Base-by-base conservation (phyloP, 768 basidiomycete genomes). In the Agaricus subrufescens region DNA sequence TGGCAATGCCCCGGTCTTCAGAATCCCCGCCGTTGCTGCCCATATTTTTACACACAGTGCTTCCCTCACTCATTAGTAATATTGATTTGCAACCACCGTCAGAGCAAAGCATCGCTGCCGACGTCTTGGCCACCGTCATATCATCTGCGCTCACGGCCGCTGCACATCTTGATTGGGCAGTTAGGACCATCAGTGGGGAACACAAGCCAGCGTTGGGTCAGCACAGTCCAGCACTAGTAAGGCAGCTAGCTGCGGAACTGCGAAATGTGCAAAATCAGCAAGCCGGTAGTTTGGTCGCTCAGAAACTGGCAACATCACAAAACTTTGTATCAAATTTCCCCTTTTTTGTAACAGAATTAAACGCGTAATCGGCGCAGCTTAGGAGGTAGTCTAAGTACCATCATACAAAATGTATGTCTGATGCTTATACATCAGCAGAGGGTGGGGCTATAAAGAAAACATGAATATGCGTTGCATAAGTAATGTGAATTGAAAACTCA, bases 261-360 rank as follows among this genome's bases (percentile, higher is more conserved):
- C 80, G 81, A 6, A 34, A 34, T 14, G 67, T 71, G 42, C 78
- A 76, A 55, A 82, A 76, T 59, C 60, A 65, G 8, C 82, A 80
- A 60, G 80, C 81, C n/a, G 80, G 81, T 52, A 72, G 65, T 39
- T 62, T 75, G 15, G 75, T 91, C 49, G 67, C 82, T 34, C 84
- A 89, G 61, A 76, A 83, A 45, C 67, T 92, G 45, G 72, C 79
- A 25, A 75, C 85, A 15, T 82, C 82, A 7, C 79, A 82, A 53
- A 74, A 83, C 0, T 89, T 91, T 65, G 79, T 85, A 10, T 76
- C 86, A 31, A 91, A 85, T 63, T 91, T 91, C 69, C 88, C 89
- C 3, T 79, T 80, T 23, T 89, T 90, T 67, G 79, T 73, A 60
- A 67, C 61, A 54, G 70, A 77, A 62, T 65, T 71, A 66, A 65